A percentile compares a stretch with the other conserved stretches of the same genome.
Conservation (phyloP, 495 filamentous ascomycete species). For the Daldinia concentrica region DNA sequence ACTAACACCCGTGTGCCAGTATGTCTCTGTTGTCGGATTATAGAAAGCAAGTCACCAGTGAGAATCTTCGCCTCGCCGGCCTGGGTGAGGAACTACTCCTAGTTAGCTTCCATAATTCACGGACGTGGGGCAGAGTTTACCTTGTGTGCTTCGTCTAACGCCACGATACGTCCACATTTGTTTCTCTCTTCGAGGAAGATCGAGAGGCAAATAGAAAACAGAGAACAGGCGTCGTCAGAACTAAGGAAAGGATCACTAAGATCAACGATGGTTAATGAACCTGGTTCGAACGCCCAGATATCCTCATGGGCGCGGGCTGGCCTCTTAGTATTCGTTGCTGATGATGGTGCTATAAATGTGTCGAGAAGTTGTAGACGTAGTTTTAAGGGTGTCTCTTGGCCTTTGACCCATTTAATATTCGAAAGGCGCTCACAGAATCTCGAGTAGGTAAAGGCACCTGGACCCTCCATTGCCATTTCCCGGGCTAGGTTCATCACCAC, state of each 20-base stretch:
- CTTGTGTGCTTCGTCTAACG: constrained; percentile 49
- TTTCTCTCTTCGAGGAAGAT: constrained; percentile 57
- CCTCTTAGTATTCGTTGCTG: not conserved
- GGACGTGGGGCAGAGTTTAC: constrained; percentile 38
- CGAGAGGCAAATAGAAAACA: constrained; percentile 66
- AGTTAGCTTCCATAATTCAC: not conserved
- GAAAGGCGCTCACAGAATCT: constrained; percentile 50
- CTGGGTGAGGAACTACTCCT: not conserved
- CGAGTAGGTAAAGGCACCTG: constrained; percentile 52
- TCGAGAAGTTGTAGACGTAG: not conserved
- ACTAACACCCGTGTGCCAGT: constrained; percentile 63
- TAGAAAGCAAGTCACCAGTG: constrained; percentile 63
- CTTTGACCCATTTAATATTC: constrained; percentile 39
- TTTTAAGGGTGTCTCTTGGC: constrained; percentile 44
- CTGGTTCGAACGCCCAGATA: not conserved
- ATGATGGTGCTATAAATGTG: not conserved
- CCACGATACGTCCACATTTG: constrained; percentile 56
- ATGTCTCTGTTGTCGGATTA: constrained; percentile 68
- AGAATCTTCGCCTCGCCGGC: constrained; percentile 41
- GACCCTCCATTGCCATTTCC: constrained; percentile 49
- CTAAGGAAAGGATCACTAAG: not conserved
- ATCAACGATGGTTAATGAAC: not conserved
- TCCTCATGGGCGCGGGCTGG: not conserved
- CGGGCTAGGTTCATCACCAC: constrained; percentile 57
- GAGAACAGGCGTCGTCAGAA: constrained; percentile 13